These are phyloP conservation scores for Lactifluus volemus DNA, from an alignment of 768 basidiomycete genomes.

Conservation along the genomic window DNA sequence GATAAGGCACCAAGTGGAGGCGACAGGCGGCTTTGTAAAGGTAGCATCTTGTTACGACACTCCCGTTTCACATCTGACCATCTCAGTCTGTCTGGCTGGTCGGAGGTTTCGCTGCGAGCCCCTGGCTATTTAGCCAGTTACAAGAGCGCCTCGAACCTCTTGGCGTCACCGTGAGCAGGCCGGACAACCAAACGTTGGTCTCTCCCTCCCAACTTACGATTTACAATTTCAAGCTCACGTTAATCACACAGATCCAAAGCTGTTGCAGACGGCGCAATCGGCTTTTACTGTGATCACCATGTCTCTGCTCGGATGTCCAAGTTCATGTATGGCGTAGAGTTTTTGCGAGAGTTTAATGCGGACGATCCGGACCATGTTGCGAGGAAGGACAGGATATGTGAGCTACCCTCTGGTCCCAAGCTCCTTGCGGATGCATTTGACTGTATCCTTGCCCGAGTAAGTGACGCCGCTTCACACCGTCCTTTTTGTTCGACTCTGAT, in stretches of 20 bases:
- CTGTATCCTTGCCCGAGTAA: constrained; percentile 62
- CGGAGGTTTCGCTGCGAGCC: constrained; percentile 76
- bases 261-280: constrained; percentile 75
- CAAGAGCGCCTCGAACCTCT: constrained; percentile 55
- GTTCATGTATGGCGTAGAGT: constrained; percentile 78
- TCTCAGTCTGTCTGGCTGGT: constrained; percentile 72
- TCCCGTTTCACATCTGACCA: not conserved
- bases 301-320: constrained; percentile 75
- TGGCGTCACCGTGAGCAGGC: constrained; percentile 57
- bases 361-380: constrained; percentile 57
- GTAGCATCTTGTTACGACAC: constrained; percentile 26
- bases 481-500: constrained; percentile 6
- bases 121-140: constrained; percentile 70
- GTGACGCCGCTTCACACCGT: constrained; percentile 21
- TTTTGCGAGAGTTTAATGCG: constrained; percentile 56
- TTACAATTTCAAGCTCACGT: not conserved
- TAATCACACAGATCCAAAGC: constrained; percentile 57
- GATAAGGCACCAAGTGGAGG: constrained; percentile 63
- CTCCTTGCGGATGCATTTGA: constrained; percentile 79
- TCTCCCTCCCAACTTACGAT: not conserved
- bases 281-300: constrained; percentile 79
- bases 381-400: constrained; percentile 57
- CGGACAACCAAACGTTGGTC: constrained; percentile 69
- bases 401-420: constrained; percentile 68
- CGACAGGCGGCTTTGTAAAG: constrained; percentile 58